These are phyloP conservation scores for Nemania sp. DNA, from an alignment of 2,329 filamentous ascomycete genomes.

Conservation along the genomic window DNA sequence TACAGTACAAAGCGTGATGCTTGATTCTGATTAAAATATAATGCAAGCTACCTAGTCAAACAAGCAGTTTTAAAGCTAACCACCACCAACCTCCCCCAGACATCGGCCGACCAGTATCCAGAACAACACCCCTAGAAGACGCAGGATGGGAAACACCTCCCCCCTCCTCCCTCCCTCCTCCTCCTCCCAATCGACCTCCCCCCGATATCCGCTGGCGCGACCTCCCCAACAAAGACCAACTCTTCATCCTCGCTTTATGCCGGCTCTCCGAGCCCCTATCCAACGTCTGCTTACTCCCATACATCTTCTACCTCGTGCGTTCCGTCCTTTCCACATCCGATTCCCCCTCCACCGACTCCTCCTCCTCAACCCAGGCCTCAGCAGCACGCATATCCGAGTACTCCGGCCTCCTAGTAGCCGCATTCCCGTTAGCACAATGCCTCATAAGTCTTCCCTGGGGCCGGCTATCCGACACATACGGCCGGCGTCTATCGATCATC, in stretches of 20 bases:
- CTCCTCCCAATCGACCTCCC: constrained; percentile 3
- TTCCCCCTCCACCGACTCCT: constrained; percentile 38
- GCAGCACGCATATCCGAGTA: constrained; percentile 64
- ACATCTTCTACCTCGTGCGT: constrained; percentile 74
- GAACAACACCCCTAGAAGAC: not conserved
- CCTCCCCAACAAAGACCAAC: constrained; percentile 44
- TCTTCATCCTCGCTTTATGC: constrained; percentile 42
- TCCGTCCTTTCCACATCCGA: constrained; percentile 56
- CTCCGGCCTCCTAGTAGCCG: constrained; percentile 68
- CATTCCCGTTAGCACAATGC: constrained; percentile 71
- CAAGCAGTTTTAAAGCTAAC: not conserved
- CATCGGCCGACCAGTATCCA: not conserved
- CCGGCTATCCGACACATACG: constrained; percentile 57
- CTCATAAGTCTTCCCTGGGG: constrained; percentile 72
- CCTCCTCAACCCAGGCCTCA: constrained; percentile 43
- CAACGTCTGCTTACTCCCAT: constrained; percentile 67
- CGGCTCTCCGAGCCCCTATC: constrained; percentile 65
- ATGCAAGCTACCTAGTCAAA: not conserved
- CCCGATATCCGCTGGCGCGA: constrained; percentile 39
- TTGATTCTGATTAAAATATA: too few species aligned
- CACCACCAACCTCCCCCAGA: not conserved
- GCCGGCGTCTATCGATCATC: constrained; percentile 65
- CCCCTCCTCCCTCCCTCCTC: constrained; percentile 1
- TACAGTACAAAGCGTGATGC: too few species aligned
- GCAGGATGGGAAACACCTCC: constrained; percentile 12